phyloP scores from a whole-genome alignment of 176 grass and related monocot genomes.

The Oryza officinalis region DNA sequence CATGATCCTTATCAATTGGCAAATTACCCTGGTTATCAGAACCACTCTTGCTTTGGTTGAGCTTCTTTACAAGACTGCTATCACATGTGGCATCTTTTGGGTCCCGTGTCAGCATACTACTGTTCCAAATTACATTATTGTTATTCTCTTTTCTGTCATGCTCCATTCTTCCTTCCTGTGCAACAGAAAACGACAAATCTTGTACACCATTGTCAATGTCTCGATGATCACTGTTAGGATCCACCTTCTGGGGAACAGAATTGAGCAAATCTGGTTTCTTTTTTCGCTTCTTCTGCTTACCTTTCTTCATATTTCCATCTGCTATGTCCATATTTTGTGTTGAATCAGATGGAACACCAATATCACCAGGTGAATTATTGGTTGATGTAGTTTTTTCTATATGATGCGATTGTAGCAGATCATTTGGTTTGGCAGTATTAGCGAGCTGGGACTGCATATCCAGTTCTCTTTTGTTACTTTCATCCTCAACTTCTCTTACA shows the following conservation, averaged over 20 bases:
- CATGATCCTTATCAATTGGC: slow-evolving; percentile 31
- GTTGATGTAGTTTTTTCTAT: slow-evolving; percentile 38
- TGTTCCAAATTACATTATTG: slow-evolving; percentile 25
- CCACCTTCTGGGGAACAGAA: slow-evolving; percentile 16
- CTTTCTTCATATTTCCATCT: slow-evolving; percentile 44
- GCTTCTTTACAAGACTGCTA: slow-evolving; percentile 39
- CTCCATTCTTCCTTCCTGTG: slow-evolving; percentile 27
- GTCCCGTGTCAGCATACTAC: slow-evolving; percentile 17
- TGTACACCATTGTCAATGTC: slow-evolving; percentile 29
- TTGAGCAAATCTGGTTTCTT: slow-evolving; percentile 31
- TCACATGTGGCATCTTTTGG: slow-evolving; percentile 24
- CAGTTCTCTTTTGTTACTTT: slow-evolving; percentile 59
- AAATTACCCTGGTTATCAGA: slow-evolving; percentile 25
- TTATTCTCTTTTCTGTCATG: slow-evolving; percentile 39
- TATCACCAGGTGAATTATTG: slow-evolving; percentile 33
- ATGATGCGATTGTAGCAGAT: slow-evolving; percentile 21
- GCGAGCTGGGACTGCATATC: slow-evolving; percentile 22
- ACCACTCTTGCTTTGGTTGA: slow-evolving; percentile 14
- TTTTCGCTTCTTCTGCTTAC: slow-evolving; percentile 51
- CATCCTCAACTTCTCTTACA: slow-evolving; percentile 34
- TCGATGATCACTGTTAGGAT: slow-evolving; percentile 23
- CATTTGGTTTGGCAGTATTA: slow-evolving; percentile 33
- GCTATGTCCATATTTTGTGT: slow-evolving; percentile 19
- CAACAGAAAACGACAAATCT: slow-evolving; percentile 21
- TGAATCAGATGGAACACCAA: slow-evolving; percentile 36